These are phyloP conservation scores for Nicotiana undulata DNA, from an alignment of 257 asterid genomes.

Conservation along the genomic window DNA sequence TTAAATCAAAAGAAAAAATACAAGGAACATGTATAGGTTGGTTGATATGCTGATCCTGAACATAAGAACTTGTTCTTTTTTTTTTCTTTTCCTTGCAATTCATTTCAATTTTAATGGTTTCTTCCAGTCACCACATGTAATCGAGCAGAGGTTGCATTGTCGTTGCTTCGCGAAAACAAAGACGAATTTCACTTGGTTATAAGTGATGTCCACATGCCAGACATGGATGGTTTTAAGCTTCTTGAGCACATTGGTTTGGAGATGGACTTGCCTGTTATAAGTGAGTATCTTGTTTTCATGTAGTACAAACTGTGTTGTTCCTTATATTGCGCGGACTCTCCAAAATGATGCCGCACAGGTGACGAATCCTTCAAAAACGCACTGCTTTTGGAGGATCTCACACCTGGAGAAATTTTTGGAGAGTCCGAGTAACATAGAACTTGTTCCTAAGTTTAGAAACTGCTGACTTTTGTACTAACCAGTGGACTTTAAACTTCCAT, in stretches of 20 bases:
- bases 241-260: conserved; percentile 72
- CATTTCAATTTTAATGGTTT: background rate
- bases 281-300: conserved; percentile 35
- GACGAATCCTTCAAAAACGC: too few relatives aligned
- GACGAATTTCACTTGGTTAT: conserved; percentile 67
- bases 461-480: background rate
- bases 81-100: background rate
- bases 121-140: conserved; percentile 60
- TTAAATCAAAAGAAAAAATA: background rate
- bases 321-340: too few relatives aligned
- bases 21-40: background rate
- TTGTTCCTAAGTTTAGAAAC: background rate
- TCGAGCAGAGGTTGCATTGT: conserved; percentile 67
- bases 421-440: too few relatives aligned
- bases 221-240: conserved; percentile 93
- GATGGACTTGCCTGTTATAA: conserved; percentile 93
- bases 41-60: background rate
- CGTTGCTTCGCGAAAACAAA: conserved; percentile 52
- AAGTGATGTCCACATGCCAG: conserved; percentile 97
- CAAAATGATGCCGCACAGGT: too few relatives aligned
- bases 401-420: too few relatives aligned
- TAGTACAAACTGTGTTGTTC: background rate
- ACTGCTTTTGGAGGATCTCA: too few relatives aligned
- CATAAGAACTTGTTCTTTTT: background rate
- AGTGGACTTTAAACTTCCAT: background rate